phyloP scores from a whole-genome alignment of 2,329 filamentous ascomycete species.

The Cladosporium sphaerospermum region DNA sequence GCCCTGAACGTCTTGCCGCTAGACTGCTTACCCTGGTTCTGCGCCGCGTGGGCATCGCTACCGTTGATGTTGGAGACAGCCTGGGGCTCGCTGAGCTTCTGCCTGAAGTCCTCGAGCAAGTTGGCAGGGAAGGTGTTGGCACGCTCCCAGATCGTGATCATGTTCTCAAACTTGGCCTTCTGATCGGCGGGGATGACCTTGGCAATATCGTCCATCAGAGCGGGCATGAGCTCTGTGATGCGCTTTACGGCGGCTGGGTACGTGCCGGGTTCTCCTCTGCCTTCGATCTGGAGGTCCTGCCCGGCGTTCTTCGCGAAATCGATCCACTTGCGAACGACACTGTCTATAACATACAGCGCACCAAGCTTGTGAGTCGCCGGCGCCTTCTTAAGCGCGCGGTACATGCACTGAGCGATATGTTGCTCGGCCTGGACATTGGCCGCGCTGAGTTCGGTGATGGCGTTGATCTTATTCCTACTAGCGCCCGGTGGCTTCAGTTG shows the following conservation, averaged over 20 bases:
- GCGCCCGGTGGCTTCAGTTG: constrained; percentile 88
- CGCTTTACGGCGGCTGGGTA: constrained; percentile 92
- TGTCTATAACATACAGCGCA: constrained; percentile 99
- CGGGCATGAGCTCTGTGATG: constrained; percentile 90
- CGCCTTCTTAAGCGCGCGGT: constrained; percentile 93
- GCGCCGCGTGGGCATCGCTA: constrained; percentile 13
- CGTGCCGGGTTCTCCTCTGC: constrained; percentile 78
- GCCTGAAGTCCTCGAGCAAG: constrained; percentile 77
- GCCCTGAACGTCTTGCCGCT: constrained; percentile 26
- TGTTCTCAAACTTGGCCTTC: constrained; percentile 96
- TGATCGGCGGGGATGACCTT: constrained; percentile 83
- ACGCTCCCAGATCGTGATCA: constrained; percentile 97
- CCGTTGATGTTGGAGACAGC: constrained; percentile 12
- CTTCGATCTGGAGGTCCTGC: constrained; percentile 58
- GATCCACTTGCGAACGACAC: constrained; percentile 97
- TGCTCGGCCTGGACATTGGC: constrained; percentile 91
- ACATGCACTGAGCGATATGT: constrained; percentile 90
- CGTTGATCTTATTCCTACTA: constrained; percentile 83
- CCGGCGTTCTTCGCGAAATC: constrained; percentile 84
- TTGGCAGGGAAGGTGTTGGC: constrained; percentile 79
- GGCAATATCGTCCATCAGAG: constrained; percentile 92
- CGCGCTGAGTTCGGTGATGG: constrained; percentile 80
- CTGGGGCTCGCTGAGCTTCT: constrained; percentile 40
- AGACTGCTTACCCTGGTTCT: constrained; percentile 13
- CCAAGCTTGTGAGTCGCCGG: constrained; percentile 94